Evolutionary conservation across 2,329 filamentous ascomycete species (phyloP), one percentile per base, ranked within the genome.

Genomic region (Pseudogymnoascus sp.): DNA sequence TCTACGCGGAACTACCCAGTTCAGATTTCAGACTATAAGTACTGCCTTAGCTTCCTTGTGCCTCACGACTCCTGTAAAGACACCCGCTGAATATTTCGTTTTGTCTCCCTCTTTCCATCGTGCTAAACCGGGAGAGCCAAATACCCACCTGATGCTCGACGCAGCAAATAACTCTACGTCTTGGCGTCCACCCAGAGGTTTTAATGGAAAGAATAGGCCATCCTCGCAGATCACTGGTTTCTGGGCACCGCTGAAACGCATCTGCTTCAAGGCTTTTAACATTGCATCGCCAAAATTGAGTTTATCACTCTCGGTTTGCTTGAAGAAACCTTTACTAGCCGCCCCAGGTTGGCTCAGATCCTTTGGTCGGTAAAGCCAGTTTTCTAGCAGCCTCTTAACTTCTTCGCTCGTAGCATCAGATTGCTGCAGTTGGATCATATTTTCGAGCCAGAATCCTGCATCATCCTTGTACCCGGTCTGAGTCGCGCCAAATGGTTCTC

Each of bases 81-180:
- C 57, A 41, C 57, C 57, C 15, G 57, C 15, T 13, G 35, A 59
- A 41, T 59, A 59, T 41, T 31, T 37, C 33, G 21, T 26, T 9
- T 37, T 59, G 15, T 29, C 57, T 24, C 57, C 47, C 29, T 54
- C 47, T 33, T 36, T 61, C 41, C 47, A 59, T 5, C 29, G 17
- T 17, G 24, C 21, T 26, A 59, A 15, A 2, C 61, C 61, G 6
- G 63, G 63, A 47, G 50, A 35, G 5, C 63, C 61, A 50, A 61
- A 64, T 44, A 37, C 15, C 41, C 59, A 64, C 3, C 31, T 17
- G 13, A 64, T 50, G 29, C 59, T 63, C 5, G 36, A 54, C n/a
- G 63, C 47, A 36, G 63, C 62, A 59, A 57, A 64, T 35, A 64
- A 31, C n/a, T 64, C 63, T 1, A 64, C 58, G 2, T 58, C 41